Percentiles rank a stretch among this genome's conserved stretches.
phyloP scores from a whole-genome alignment of 257 asterid genomes.

The Solanum dulcamara region DNA sequence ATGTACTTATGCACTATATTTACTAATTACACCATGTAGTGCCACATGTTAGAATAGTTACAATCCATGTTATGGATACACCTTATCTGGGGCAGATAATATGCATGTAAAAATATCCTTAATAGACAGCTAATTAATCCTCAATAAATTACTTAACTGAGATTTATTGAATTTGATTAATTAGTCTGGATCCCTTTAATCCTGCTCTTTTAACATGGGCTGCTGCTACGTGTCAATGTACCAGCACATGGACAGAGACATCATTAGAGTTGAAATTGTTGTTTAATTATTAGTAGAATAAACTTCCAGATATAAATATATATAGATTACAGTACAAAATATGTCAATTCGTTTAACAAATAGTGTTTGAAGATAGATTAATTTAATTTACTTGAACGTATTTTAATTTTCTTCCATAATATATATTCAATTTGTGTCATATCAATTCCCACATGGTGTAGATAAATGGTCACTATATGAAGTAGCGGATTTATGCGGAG shows the following conservation, averaged over 20 bases:
- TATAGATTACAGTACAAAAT: not conserved
- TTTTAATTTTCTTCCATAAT: not conserved
- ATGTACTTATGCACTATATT: not conserved
- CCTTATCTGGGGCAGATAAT: not conserved
- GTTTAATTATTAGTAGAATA: not conserved
- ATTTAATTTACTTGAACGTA: not conserved
- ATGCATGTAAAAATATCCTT: not conserved
- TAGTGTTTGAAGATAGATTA: not conserved
- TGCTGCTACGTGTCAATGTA: not conserved
- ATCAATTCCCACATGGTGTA: not conserved
- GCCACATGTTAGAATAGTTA: not conserved
- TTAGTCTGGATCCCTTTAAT: not conserved
- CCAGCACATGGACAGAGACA: not conserved
- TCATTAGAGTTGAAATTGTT: not conserved
- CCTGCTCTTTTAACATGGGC: not conserved
- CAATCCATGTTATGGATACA: constrained; percentile 3
- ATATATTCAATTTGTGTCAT: not conserved
- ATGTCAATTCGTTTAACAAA: not conserved
- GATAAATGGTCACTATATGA: not conserved
- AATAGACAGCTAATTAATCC: not conserved
- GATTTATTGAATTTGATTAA: not conserved
- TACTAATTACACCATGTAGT: not conserved
- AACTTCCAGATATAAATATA: not conserved
- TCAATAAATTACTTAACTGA: not conserved
- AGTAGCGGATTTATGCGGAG: not conserved